Evolutionary conservation across 139 green algal genomes (phyloP).

Genomic region (Tetradesmus obliquus): DNA sequence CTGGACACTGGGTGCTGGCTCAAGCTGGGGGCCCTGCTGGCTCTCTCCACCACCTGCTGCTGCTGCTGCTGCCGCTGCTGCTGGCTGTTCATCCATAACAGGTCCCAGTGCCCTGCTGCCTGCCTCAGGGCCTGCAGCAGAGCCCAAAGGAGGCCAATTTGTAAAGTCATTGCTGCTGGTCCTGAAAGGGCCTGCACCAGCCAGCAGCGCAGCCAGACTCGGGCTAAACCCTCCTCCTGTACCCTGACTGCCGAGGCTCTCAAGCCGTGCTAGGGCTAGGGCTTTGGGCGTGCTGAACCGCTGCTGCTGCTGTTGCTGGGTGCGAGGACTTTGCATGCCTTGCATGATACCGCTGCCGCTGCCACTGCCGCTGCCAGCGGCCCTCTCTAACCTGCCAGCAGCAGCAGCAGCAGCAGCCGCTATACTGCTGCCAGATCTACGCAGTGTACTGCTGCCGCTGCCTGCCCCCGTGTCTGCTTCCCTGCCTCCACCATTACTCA

Average conservation of each 20-base stretch:
- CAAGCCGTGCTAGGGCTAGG: neutral
- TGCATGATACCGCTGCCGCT: neutral
- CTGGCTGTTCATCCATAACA: neutral
- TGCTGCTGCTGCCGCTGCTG: slow-evolving; percentile 15
- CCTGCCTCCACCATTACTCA: neutral
- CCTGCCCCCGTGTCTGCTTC: neutral
- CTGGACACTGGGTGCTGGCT: neutral
- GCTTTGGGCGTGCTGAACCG: neutral
- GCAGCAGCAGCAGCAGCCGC: neutral
- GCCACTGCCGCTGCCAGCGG: neutral
- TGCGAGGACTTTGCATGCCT: neutral
- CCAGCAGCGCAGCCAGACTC: neutral
- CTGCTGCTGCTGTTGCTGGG: neutral
- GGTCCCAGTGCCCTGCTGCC: slow-evolving; percentile 2
- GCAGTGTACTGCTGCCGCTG: neutral
- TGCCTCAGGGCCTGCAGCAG: neutral
- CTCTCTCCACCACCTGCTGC: neutral
- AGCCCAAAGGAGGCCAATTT: neutral
- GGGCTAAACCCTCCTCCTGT: neutral
- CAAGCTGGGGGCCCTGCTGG: neutral
- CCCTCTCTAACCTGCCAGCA: neutral
- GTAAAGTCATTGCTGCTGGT: slow-evolving; percentile 7
- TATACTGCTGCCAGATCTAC: neutral
- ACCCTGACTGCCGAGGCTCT: neutral
- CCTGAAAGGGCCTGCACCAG: slow-evolving; percentile 8